Base-by-base conservation (phyloP, 2,329 filamentous ascomycete genomes). In the Sphaerulina vaccinii region DNA sequence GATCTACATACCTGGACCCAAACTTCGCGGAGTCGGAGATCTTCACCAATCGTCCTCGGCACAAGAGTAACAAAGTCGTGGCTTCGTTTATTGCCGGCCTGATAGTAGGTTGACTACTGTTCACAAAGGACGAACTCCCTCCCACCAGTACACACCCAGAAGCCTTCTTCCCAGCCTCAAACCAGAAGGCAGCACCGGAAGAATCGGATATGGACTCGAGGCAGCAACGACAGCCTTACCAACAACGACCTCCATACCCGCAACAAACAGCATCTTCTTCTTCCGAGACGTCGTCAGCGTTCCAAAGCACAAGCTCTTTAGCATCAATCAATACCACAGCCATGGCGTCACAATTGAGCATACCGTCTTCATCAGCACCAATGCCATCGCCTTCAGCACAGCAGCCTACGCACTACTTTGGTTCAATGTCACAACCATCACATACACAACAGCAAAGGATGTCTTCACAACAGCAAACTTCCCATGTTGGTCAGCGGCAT, bases 301-400 rank as follows among this genome's bases (percentile, higher is more conserved):
- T 69, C 58, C 68, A 70, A 46, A 71, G 68, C 65, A 73, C 71
- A 51, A 73, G 68, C 64, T 75, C 72, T 61, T 67, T 75, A 23
- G 61, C 64, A 38, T 61, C 57, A 22, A 58, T 65, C 55, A 55
- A 52, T 50, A 43, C 54, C 36, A 50, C 56, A 15, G 57, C 57
- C 10, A 51, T 49, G 52, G 59, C 62, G 52, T 64, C 65, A 39
- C 67, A 70, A 49, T 65, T 63, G 15, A 65, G 68, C 5, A 36
- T 67, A 62, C 40, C 41, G 40, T 24, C 39, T 21, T 50, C 47
- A 18, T 56, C 71, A 60, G 55, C 72, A 62, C 53, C 66, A 3
- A 46, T 68, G 39, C 65, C 66, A 10, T 67, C 66, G 32, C 67
- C 66, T 7, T 61, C 63, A 22, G 46, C 61, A 19, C 62, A 66